Conservation (phyloP, 169 alveolate genomes). For the Plasmodium vivax region DNA sequence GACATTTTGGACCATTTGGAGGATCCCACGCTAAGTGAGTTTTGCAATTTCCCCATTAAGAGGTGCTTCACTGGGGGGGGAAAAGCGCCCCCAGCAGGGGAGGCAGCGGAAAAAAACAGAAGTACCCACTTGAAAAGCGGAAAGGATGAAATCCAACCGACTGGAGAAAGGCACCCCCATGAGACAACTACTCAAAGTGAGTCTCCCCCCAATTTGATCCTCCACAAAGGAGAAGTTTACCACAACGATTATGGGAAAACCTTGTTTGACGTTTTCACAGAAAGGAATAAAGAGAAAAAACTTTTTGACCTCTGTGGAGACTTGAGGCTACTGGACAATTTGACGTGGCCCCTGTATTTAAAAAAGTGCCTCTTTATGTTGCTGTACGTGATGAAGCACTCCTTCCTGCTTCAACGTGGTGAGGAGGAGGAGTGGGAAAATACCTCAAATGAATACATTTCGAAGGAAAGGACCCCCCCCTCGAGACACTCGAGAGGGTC, state of each 20-base stretch:
- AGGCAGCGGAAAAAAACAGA: neutral
- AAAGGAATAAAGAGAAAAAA: conserved; percentile 17
- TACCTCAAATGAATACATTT: neutral
- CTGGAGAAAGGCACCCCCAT: neutral
- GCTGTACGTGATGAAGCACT: conserved; percentile 5
- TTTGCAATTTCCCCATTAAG: neutral
- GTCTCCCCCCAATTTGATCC: neutral
- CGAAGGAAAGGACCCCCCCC: neutral
- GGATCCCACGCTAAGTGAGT: neutral
- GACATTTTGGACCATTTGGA: conserved; percentile 8
- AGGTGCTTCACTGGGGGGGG: neutral
- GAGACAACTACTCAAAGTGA: neutral
- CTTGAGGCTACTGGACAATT: neutral
- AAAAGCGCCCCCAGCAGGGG: neutral
- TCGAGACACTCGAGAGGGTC: too few relatives aligned
- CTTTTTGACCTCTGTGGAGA: conserved; percentile 12
- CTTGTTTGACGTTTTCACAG: neutral
- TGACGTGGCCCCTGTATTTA: conserved; percentile 9
- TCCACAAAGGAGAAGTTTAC: neutral
- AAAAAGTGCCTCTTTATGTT: conserved; percentile 20
- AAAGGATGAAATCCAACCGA: neutral
- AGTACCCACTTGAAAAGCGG: neutral
- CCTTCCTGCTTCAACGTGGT: neutral
- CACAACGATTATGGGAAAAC: neutral
- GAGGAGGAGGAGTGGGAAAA: neutral